Evolutionary conservation across 352 stramenopile genomes (phyloP), one percentile per base, ranked within the genome.

Genomic region (Phytophthora chlamydospora): DNA sequence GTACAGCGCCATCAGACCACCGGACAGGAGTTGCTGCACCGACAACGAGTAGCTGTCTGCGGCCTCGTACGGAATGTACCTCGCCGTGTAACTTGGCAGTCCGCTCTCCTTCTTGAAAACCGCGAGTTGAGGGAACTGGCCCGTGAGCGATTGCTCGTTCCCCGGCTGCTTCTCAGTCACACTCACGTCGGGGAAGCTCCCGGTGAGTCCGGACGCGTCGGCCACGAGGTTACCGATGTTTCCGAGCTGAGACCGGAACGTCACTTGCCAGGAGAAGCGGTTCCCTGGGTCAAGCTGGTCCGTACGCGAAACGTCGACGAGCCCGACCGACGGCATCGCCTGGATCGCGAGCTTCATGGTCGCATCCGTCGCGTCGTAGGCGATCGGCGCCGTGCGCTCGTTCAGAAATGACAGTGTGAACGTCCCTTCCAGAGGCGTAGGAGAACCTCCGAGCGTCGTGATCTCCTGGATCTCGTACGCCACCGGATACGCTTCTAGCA

Each of bases 381-480:
- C 53, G 9, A 99, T 89, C 6, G 69, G 51, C 27, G 52, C 59
- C 0, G 93, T 98, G 24, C 58, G 68, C 53, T 97, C 88, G 3
- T 61, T 78, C 5, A 79, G 53, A 62, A 98, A 98, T 0, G 52
- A 68, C 2, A 99, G 66, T 0, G 72, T 85, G 56, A 99, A 98
- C 5, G 68, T 79, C 0, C 96, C 96, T 48, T 89, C 82, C 6
- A 99, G 58, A 4, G 97, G 97, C 13, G 96, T 99, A 2, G 97
- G 96, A 34, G 84, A 76, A 8, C 97, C 96, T 14, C 96, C 96
- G 0, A 83, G 43, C 1, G 91, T 98, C 49, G 88, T 71, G 43
- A 99, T 82, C n/a, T 80, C 76, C 75, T 99, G 96, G 9, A 98
- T 86, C 64, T 98, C 90, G 67, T 98, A 98, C n/a, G 85, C 78